These are phyloP conservation scores for Entonaema liquescens DNA, from an alignment of 495 filamentous ascomycete genomes.

Conservation along the genomic window DNA sequence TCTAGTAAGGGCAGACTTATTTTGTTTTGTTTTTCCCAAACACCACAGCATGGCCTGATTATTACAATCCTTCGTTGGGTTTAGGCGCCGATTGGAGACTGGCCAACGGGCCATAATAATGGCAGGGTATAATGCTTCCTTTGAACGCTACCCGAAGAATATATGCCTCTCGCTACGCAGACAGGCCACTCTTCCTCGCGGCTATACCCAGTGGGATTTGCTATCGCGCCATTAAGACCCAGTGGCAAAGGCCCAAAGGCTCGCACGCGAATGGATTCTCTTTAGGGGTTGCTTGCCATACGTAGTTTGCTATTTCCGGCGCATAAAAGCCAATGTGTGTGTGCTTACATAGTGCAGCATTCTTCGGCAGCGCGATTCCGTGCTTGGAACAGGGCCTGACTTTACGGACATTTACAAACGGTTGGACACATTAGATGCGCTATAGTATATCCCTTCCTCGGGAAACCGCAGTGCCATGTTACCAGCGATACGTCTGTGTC, in stretches of 20 bases:
- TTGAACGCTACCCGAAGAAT: not conserved
- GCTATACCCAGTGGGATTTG: conserved; percentile 5
- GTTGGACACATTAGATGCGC: conserved; percentile 10
- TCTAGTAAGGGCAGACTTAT: not conserved
- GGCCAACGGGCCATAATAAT: not conserved
- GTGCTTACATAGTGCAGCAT: not conserved
- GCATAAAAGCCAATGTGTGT: conserved; percentile 18
- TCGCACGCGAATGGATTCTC: not conserved
- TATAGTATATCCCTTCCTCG: conserved; percentile 12
- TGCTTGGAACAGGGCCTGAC: conserved; percentile 12
- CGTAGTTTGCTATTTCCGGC: conserved; percentile 22
- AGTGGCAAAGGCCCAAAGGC: conserved; percentile 9
- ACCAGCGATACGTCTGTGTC: conserved; percentile 2
- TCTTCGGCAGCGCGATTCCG: conserved; percentile 27
- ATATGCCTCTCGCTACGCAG: not conserved
- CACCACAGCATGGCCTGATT: conserved; percentile 27
- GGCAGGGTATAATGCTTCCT: conserved; percentile 3
- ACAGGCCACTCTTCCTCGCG: not conserved
- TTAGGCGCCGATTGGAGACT: conserved; percentile 22
- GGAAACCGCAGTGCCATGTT: conserved; percentile 8
- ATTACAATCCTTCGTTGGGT: conserved; percentile 16
- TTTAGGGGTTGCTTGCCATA: not conserved
- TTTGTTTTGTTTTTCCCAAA: not conserved
- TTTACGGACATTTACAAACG: conserved; percentile 27
- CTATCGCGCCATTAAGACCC: conserved; percentile 17